phyloP scores from a whole-genome alignment of 768 basidiomycete genomes.

The Mycena venus region DNA sequence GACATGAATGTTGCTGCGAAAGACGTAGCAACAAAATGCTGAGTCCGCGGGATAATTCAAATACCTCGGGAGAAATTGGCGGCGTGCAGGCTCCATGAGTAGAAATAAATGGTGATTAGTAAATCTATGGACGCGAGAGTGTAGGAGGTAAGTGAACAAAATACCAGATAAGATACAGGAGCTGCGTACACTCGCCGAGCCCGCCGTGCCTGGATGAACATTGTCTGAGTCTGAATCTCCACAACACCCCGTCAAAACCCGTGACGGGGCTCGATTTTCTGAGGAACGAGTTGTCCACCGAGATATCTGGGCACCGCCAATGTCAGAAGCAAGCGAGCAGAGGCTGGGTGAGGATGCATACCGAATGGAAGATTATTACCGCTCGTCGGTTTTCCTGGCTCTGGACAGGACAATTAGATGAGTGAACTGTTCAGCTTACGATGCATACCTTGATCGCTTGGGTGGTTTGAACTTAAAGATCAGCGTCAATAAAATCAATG shows the following conservation, averaged over 20 bases:
- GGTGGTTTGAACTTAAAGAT: background rate
- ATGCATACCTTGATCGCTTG: background rate
- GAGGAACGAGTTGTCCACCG: background rate
- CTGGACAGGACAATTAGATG: background rate
- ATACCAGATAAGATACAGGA: background rate
- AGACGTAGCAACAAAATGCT: too few species aligned
- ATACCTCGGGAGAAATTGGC: too few species aligned
- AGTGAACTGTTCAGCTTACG: background rate
- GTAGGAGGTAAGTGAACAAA: background rate
- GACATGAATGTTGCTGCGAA: too few species aligned
- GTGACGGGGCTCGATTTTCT: background rate
- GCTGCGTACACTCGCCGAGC: background rate
- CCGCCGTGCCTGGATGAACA: background rate
- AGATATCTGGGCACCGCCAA: background rate
- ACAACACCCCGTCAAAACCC: background rate
- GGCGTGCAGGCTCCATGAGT: too few species aligned
- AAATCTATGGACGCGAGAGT: too few species aligned
- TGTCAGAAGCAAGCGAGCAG: background rate
- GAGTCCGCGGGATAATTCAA: too few species aligned
- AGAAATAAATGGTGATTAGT: too few species aligned
- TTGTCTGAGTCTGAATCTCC: background rate
- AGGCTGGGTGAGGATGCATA: background rate
- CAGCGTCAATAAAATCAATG: background rate
- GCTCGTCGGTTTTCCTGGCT: background rate
- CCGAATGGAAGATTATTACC: background rate